phyloP scores from a whole-genome alignment of 1,284 basidiomycete species.

The Testicularia cyperi region DNA sequence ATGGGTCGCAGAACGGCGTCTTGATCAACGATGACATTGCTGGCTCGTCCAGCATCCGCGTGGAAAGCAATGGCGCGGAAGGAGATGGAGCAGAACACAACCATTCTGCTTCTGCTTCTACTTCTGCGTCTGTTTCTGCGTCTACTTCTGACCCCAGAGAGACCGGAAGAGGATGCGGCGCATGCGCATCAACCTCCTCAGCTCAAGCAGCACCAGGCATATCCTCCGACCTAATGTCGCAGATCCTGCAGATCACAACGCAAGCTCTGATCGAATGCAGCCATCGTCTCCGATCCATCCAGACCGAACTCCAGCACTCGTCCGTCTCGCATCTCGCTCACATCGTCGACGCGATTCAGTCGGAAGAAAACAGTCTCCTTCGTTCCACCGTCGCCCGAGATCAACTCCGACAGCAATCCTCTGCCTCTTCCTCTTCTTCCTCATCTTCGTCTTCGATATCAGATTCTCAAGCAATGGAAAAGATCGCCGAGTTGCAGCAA shows the following conservation, averaged over 20 bases:
- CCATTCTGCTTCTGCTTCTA: too few species aligned
- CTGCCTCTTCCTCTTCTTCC: background rate
- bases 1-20: conserved; percentile 21
- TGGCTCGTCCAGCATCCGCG: too few species aligned
- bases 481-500: conserved; percentile 5
- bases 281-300: conserved; percentile 25
- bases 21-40: too few species aligned
- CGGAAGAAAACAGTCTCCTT: conserved; percentile 27
- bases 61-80: too few species aligned
- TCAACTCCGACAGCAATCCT: conserved; percentile 16
- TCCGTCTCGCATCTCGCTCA: conserved; percentile 5
- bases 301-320: conserved; percentile 30
- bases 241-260: conserved; percentile 43
- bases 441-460: background rate
- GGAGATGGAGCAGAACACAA: too few species aligned
- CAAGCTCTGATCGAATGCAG: conserved; percentile 40
- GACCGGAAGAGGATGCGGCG: conserved; percentile 6
- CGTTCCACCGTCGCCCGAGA: conserved; percentile 26
- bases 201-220: too few species aligned
- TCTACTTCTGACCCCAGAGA: background rate
- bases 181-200: too few species aligned
- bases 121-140: too few species aligned
- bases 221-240: conserved; percentile 16
- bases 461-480: background rate
- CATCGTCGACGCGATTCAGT: conserved; percentile 27